Conservation (phyloP, 306 rosid genomes). For the Lagenaria siceraria region DNA sequence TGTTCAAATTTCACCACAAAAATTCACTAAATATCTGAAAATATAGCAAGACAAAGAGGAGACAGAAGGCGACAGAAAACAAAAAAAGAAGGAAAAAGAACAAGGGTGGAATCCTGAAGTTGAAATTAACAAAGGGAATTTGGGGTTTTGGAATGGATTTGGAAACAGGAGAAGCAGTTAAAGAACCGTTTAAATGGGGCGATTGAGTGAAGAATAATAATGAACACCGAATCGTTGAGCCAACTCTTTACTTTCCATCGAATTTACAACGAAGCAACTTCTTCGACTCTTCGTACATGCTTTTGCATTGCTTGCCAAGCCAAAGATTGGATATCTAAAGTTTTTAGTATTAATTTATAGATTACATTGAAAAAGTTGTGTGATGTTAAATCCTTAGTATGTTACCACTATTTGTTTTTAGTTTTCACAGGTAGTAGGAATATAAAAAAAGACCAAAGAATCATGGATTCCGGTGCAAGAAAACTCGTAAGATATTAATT, state of each 20-base stretch:
- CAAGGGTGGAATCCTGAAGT: background rate
- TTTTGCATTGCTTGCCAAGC: background rate
- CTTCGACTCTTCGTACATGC: background rate
- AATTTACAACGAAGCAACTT: background rate
- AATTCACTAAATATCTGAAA: background rate
- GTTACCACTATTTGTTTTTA: no score
- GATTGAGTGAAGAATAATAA: background rate
- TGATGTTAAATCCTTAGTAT: no score
- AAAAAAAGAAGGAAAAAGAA: background rate
- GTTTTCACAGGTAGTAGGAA: no score
- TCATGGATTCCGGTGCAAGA: no score
- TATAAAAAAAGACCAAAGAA: no score
- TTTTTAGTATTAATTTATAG: background rate
- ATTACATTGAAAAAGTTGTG: background rate
- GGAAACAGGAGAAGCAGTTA: background rate
- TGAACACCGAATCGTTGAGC: background rate
- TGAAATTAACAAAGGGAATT: background rate
- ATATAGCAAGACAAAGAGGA: background rate
- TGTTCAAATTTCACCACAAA: background rate
- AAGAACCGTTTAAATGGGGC: background rate
- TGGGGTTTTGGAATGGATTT: background rate
- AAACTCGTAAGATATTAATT: no score
- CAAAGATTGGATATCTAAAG: background rate
- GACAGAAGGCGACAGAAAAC: background rate
- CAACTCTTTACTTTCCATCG: background rate